phyloP scores from a whole-genome alignment of 2,329 filamentous ascomycete species.

The Clarireedia hainanense region DNA sequence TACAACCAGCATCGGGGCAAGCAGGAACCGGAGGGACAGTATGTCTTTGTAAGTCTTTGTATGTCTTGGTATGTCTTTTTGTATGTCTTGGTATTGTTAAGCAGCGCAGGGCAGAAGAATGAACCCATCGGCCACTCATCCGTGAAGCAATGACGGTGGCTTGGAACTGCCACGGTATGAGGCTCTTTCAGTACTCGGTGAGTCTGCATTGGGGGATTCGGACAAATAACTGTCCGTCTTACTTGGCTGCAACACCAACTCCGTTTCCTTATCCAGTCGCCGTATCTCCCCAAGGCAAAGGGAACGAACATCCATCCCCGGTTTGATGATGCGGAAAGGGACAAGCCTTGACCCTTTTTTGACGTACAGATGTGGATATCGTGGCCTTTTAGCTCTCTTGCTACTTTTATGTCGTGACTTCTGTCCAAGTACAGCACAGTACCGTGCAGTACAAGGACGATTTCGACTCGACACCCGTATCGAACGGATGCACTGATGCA shows the following conservation, averaged over 20 bases:
- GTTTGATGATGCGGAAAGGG: neutral
- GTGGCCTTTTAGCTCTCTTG: neutral
- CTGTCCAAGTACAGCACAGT: too few relatives aligned
- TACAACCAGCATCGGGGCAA: too few relatives aligned
- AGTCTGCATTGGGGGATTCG: neutral
- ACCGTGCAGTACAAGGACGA: neutral
- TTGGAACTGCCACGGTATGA: neutral
- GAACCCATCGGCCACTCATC: too few relatives aligned
- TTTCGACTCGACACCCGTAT: neutral
- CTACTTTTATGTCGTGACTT: neutral
- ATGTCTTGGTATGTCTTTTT: too few relatives aligned
- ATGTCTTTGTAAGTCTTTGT: too few relatives aligned
- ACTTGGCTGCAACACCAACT: neutral
- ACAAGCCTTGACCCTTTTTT: neutral
- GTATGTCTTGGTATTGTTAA: too few relatives aligned
- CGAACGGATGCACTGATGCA: too few relatives aligned
- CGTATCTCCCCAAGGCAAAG: neutral
- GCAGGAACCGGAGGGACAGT: too few relatives aligned
- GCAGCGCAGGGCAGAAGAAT: too few relatives aligned
- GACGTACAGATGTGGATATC: neutral
- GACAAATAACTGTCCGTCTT: neutral
- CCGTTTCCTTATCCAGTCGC: neutral
- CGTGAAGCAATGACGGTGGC: too few relatives aligned
- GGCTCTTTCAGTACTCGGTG: constrained; percentile 4
- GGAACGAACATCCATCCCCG: neutral